phyloP scores from a whole-genome alignment of 2,329 filamentous ascomycete genomes.

The Ilyonectria robusta region DNA sequence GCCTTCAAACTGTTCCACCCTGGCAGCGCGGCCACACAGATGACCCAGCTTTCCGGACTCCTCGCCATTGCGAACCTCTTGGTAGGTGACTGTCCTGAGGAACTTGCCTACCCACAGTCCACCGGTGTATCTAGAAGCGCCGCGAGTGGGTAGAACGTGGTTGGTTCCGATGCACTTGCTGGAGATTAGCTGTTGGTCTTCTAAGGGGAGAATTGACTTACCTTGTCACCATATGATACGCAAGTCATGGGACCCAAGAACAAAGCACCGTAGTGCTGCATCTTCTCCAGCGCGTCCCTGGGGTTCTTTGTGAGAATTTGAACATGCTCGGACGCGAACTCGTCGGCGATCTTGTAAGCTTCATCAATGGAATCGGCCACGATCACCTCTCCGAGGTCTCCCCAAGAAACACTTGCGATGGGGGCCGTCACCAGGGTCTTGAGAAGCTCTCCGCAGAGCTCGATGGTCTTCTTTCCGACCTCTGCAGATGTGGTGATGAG shows the following conservation, averaged over 20 bases:
- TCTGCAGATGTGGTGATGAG: conserved; percentile 24
- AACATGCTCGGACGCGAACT: conserved; percentile 30
- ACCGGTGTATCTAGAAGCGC: conserved; percentile 23
- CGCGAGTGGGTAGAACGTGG: conserved; percentile 25
- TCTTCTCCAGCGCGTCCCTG: conserved; percentile 28
- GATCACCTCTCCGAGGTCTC: conserved; percentile 28
- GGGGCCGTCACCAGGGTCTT: conserved; percentile 21
- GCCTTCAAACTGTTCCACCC: conserved; percentile 31
- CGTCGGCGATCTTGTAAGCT: conserved; percentile 30
- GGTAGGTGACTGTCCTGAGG: conserved; percentile 33
- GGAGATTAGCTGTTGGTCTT: neutral
- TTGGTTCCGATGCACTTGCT: conserved; percentile 35
- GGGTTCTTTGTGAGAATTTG: conserved; percentile 31
- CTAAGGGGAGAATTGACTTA: neutral
- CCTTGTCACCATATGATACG: conserved; percentile 36
- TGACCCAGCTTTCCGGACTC: conserved; percentile 26
- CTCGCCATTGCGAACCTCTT: conserved; percentile 25
- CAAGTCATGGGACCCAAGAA: conserved; percentile 30
- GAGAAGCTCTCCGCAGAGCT: conserved; percentile 25
- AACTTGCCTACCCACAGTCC: conserved; percentile 33
- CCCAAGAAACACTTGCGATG: conserved; percentile 29
- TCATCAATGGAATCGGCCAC: conserved; percentile 27
- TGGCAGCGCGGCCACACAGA: conserved; percentile 28
- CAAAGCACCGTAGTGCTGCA: conserved; percentile 33
- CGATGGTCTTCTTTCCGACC: conserved; percentile 20